A percentile compares a stretch with the other conserved stretches of the same genome.
phyloP scores from a whole-genome alignment of 2,329 filamentous ascomycete species.

The Cytospora schulzeri region DNA sequence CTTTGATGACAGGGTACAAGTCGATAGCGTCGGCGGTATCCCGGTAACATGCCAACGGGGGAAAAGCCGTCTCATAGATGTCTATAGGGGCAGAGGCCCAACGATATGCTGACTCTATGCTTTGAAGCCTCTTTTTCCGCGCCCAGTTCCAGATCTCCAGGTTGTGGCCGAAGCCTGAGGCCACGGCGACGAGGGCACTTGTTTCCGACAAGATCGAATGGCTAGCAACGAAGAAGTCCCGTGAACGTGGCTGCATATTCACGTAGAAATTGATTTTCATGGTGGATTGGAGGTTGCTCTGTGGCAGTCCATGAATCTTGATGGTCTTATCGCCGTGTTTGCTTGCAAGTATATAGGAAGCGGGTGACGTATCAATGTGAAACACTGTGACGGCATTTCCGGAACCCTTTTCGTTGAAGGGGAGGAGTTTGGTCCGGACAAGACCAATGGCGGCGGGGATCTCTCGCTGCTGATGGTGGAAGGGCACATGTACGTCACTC shows the following conservation, averaged over 20 bases:
- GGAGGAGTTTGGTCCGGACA: slow-evolving; percentile 30
- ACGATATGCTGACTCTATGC: slow-evolving; percentile 42
- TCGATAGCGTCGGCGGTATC: slow-evolving; percentile 37
- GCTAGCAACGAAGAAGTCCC: slow-evolving; percentile 47
- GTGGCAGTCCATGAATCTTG: slow-evolving; percentile 34
- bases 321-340: slow-evolving; percentile 37
- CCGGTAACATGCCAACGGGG: slow-evolving; percentile 41
- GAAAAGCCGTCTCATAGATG: slow-evolving; percentile 38
- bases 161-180: slow-evolving; percentile 42
- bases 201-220: slow-evolving; percentile 45
- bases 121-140: slow-evolving; percentile 42
- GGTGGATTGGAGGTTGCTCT: slow-evolving; percentile 32
- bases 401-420: slow-evolving; percentile 35
- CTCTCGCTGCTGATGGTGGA: background rate
- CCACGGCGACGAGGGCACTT: slow-evolving; percentile 40
- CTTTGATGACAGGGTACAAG: slow-evolving; percentile 36
- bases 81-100: slow-evolving; percentile 42
- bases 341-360: slow-evolving; percentile 39
- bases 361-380: slow-evolving; percentile 41
- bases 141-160: slow-evolving; percentile 45
- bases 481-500: slow-evolving; percentile 8
- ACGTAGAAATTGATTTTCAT: slow-evolving; percentile 45
- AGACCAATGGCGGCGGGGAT: background rate
- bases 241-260: slow-evolving; percentile 41
- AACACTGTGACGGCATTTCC: slow-evolving; percentile 36